phyloP scores from a whole-genome alignment of 106 monocot species.

The Acorus gramineus region DNA sequence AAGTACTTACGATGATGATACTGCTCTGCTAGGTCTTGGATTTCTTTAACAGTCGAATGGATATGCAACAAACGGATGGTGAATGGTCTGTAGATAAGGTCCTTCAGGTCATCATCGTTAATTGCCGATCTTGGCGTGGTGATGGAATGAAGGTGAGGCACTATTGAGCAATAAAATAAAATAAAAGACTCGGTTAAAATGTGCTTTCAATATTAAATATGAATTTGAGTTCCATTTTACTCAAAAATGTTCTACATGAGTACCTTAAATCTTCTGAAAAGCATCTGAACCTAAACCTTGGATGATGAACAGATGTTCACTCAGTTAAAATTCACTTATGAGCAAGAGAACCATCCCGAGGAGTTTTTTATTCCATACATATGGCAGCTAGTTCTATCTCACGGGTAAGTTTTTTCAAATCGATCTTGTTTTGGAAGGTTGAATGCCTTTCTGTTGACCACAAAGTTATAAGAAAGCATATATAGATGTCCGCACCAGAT shows the following conservation, averaged over 20 bases:
- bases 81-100: slow-evolving; percentile 95
- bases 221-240: no score
- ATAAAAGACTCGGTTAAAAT: not conserved
- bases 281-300: not conserved
- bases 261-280: not conserved
- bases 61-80: slow-evolving; percentile 59
- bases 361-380: slow-evolving; percentile 97
- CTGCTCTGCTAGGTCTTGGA: slow-evolving; percentile 61
- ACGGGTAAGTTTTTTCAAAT: slow-evolving; percentile 32
- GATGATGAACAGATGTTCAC: slow-evolving; percentile 70
- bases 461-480: not conserved
- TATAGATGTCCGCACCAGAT: no score
- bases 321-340: slow-evolving; percentile 91
- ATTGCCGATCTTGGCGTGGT: slow-evolving; percentile 93
- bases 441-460: no score
- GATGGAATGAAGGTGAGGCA: slow-evolving; percentile 86
- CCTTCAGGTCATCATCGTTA: slow-evolving; percentile 72
- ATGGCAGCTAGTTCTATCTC: slow-evolving; percentile 68
- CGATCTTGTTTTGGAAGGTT: not conserved
- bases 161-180: not conserved
- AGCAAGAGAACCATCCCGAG: slow-evolving; percentile 96
- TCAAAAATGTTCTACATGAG: no score
- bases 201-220: not conserved
- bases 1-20: not conserved
- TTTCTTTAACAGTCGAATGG: slow-evolving; percentile 98